These are phyloP conservation scores for Apiotrichum siamense DNA, from an alignment of 1,284 basidiomycete genomes.

Conservation along the genomic window DNA sequence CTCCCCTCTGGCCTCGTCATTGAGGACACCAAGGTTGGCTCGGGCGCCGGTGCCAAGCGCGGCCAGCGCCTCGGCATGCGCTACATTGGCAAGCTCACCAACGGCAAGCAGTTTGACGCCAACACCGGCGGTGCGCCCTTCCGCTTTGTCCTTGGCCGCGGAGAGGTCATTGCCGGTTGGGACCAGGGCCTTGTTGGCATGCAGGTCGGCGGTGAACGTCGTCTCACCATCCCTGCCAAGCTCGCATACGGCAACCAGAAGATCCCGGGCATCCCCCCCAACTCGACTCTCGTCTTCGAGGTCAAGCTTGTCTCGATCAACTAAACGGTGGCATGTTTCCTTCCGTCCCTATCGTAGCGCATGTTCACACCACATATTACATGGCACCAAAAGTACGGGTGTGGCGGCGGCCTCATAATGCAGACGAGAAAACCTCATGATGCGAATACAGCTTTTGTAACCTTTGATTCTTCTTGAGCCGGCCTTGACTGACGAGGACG, in stretches of 20 bases:
- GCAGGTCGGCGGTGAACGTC: slow-evolving; percentile 83
- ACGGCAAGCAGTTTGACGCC: slow-evolving; percentile 82
- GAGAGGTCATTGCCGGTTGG: slow-evolving; percentile 95
- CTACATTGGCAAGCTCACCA: slow-evolving; percentile 60
- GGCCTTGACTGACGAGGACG: no score
- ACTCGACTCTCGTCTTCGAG: slow-evolving; percentile 53
- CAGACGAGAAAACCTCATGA: no score
- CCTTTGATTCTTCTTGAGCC: no score
- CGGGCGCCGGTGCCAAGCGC: slow-evolving; percentile 74
- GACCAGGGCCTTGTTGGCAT: slow-evolving; percentile 87
- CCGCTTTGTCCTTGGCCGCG: slow-evolving; percentile 74
- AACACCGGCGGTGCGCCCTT: slow-evolving; percentile 89
- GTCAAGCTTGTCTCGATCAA: slow-evolving; percentile 53
- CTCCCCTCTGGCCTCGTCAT: slow-evolving; percentile 71
- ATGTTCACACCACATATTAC: neutral
- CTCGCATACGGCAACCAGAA: slow-evolving; percentile 54
- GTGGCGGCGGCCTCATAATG: no score
- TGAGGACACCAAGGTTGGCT: slow-evolving; percentile 69
- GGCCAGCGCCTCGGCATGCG: slow-evolving; percentile 81
- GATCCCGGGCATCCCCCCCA: slow-evolving; percentile 50
- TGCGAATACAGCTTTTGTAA: no score
- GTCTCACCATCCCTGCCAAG: slow-evolving; percentile 56
- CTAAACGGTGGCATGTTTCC: slow-evolving; percentile 22
- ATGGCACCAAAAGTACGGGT: no score
- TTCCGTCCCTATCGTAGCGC: neutral